phyloP scores from a whole-genome alignment of 768 basidiomycete genomes.

The Leccinum truebloodii region DNA sequence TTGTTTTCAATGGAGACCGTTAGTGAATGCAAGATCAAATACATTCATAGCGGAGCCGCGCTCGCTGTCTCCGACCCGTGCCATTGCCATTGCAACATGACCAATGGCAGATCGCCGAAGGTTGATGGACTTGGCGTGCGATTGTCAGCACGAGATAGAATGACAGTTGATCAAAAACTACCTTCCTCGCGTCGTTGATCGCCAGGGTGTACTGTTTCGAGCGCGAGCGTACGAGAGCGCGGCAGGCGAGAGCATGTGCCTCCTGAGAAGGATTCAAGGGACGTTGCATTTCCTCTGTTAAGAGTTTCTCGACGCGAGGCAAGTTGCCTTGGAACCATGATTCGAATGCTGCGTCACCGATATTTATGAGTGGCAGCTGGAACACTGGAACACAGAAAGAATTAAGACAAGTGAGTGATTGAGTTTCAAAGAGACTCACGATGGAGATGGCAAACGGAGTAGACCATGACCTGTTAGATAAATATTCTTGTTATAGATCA shows the following conservation, averaged over 20 bases:
- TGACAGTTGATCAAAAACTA: background rate
- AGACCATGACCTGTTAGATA: background rate
- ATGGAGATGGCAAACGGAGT: background rate
- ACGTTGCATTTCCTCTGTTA: background rate
- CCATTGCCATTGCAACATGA: background rate
- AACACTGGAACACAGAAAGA: too few species aligned
- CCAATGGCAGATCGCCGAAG: background rate
- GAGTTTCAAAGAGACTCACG: background rate
- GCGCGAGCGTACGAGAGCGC: background rate
- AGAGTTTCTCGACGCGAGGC: background rate
- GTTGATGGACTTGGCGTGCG: background rate
- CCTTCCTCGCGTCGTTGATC: background rate
- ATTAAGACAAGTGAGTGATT: background rate
- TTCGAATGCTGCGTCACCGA: too few species aligned
- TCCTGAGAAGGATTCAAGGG: background rate
- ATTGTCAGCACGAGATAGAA: background rate
- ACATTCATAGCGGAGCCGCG: background rate
- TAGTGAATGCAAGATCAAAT: background rate
- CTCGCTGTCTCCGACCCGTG: background rate
- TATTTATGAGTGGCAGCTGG: too few species aligned
- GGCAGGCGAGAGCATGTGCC: background rate
- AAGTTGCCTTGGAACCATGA: background rate
- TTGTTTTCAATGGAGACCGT: background rate
- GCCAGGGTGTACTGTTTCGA: background rate
- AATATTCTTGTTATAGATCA: too few species aligned